These are phyloP conservation scores for Platanthera guangdongensis DNA, from an alignment of 106 monocot genomes.

Conservation along the genomic window DNA sequence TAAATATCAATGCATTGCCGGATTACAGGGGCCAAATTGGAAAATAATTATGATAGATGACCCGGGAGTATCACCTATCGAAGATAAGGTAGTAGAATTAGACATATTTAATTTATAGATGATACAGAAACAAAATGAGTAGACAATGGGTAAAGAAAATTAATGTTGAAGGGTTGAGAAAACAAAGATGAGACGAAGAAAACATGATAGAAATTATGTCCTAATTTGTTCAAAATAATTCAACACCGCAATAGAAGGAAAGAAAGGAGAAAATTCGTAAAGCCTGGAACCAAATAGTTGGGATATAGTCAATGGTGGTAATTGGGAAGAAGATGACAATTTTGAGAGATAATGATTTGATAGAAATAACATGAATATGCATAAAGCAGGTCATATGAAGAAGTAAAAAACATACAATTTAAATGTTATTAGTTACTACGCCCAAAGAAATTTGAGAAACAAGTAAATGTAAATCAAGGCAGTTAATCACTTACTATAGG, in stretches of 20 bases:
- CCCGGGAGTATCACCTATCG: no score
- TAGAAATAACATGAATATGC: neutral
- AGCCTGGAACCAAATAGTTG: neutral
- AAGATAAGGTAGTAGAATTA: no score
- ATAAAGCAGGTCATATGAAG: neutral
- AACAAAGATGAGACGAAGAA: no score
- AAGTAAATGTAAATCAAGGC: neutral
- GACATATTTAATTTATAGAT: no score
- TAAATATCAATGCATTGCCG: no score
- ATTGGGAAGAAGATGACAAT: neutral
- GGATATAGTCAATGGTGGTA: neutral
- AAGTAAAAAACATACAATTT: neutral
- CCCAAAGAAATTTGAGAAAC: neutral
- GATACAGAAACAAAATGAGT: neutral
- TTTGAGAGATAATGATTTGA: neutral
- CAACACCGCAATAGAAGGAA: neutral
- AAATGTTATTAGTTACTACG: neutral
- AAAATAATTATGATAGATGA: no score
- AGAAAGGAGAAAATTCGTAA: neutral
- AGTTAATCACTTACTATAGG: constrained; percentile 30
- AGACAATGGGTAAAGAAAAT: neutral
- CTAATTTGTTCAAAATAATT: neutral
- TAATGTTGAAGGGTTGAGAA: neutral
- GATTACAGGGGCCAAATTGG: no score
- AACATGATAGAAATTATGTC: neutral